Evolutionary conservation across 192 early-diverging fungal genomes (phyloP).

Genomic region (Rhizophagus sp.): DNA sequence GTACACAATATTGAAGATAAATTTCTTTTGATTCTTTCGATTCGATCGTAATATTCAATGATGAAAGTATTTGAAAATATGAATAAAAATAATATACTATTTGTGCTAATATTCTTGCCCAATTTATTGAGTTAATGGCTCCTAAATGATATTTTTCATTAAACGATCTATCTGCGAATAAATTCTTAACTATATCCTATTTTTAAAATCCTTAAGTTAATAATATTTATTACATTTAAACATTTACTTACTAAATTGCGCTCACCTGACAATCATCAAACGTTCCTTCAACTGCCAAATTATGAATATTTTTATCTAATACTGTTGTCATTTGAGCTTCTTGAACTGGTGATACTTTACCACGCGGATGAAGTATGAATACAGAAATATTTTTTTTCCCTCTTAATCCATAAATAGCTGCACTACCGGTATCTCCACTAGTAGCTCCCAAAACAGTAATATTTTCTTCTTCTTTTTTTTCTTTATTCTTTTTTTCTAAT

Average conservation of each 20-base stretch:
- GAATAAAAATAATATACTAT: slow-evolving; percentile 95
- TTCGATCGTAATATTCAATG: slow-evolving; percentile 48
- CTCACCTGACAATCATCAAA: slow-evolving; percentile 92
- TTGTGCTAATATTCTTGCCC: slow-evolving; percentile 96
- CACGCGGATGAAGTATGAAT: slow-evolving; percentile 91
- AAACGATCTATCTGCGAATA: slow-evolving; percentile 81
- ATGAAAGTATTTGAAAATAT: slow-evolving; percentile 68
- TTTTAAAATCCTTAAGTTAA: not conserved
- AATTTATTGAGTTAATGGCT: slow-evolving; percentile 99
- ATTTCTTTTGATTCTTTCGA: slow-evolving; percentile 46
- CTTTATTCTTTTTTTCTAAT: slow-evolving; percentile 71
- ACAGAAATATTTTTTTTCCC: slow-evolving; percentile 91
- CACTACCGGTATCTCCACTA: slow-evolving; percentile 96
- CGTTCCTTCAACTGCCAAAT: slow-evolving; percentile 88
- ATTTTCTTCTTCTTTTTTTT: slow-evolving; percentile 51
- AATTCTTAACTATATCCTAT: slow-evolving; percentile 88
- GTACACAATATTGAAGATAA: slow-evolving; percentile 77
- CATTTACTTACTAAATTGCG: not conserved
- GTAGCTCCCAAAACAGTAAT: slow-evolving; percentile 95
- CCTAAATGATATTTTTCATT: slow-evolving; percentile 76
- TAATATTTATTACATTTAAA: too few relatives aligned
- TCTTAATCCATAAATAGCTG: slow-evolving; percentile 94
- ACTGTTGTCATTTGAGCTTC: slow-evolving; percentile 99
- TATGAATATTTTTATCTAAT: slow-evolving; percentile 90
- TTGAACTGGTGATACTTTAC: slow-evolving; percentile 90